Conservation (phyloP, 2,329 filamentous ascomycete genomes). For the Paecilomyces fulvus region DNA sequence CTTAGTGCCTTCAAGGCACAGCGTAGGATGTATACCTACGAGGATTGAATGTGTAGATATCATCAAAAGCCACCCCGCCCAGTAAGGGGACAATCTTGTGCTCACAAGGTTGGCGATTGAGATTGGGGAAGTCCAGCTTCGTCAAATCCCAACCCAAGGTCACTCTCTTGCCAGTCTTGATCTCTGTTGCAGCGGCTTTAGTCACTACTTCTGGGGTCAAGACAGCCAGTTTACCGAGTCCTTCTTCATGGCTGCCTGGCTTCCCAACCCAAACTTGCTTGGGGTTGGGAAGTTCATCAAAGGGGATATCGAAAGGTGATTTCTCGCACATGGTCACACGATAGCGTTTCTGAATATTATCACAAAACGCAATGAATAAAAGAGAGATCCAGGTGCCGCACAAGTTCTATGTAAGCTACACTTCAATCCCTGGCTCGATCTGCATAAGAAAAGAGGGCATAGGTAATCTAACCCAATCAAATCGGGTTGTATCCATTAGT, state of each 20-base stretch:
- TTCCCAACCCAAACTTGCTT: constrained; percentile 41
- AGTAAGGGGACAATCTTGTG: constrained; percentile 45
- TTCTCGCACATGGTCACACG: neutral
- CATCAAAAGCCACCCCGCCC: constrained; percentile 41
- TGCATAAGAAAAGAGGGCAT: neutral
- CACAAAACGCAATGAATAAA: neutral
- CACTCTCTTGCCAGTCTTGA: constrained; percentile 44
- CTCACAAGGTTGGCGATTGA: constrained; percentile 43
- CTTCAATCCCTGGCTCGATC: neutral
- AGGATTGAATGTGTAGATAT: constrained; percentile 44
- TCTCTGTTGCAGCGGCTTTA: constrained; percentile 41
- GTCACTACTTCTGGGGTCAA: constrained; percentile 47
- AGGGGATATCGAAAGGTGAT: constrained; percentile 22
- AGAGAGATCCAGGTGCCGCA: neutral
- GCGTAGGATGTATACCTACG: constrained; percentile 20
- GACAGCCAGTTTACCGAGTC: constrained; percentile 43
- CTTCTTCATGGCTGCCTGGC: constrained; percentile 43
- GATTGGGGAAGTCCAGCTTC: constrained; percentile 48
- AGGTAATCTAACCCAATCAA: neutral
- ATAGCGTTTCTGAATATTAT: neutral
- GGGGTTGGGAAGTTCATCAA: constrained; percentile 41
- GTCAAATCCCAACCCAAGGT: constrained; percentile 49
- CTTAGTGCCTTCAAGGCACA: neutral
- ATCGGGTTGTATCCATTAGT: neutral
- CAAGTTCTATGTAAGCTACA: neutral